phyloP scores from a whole-genome alignment of 352 stramenopile species.

The Pythium guiyangense region DNA sequence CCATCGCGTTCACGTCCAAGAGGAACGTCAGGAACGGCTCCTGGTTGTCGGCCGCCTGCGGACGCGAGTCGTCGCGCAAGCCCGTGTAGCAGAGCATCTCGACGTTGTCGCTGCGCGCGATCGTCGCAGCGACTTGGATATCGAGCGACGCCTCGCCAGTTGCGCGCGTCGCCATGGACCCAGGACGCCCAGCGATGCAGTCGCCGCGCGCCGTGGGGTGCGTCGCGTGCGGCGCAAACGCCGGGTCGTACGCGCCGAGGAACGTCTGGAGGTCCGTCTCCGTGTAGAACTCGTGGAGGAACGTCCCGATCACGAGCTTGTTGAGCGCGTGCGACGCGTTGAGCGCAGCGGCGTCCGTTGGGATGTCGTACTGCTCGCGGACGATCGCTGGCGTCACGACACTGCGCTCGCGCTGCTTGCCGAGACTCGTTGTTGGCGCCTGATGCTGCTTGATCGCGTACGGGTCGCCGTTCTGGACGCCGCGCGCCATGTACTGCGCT shows the following conservation, averaged over 20 bases:
- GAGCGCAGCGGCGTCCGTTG: conserved; percentile 11
- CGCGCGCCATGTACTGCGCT: conserved; percentile 34
- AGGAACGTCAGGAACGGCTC: conserved; percentile 76
- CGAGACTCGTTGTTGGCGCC: not conserved
- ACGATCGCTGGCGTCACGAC: conserved; percentile 39
- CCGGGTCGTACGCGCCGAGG: conserved; percentile 23
- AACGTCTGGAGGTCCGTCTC: conserved; percentile 51
- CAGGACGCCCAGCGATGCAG: conserved; percentile 22
- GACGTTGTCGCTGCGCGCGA: conserved; percentile 41
- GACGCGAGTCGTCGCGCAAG: conserved; percentile 35
- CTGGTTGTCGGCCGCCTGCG: conserved; percentile 65
- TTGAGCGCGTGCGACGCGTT: conserved; percentile 24
- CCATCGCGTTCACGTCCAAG: conserved; percentile 64
- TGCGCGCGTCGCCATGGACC: conserved; percentile 7
- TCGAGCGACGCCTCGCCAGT: conserved; percentile 75
- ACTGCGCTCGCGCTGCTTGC: no score
- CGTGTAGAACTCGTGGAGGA: conserved; percentile 67
- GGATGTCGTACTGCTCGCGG: conserved; percentile 58
- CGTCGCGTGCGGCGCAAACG: conserved; percentile 3
- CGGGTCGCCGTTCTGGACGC: conserved; percentile 29
- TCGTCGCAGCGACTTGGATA: conserved; percentile 43
- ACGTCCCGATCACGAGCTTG: conserved; percentile 60
- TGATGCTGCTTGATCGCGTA: conserved; percentile 24
- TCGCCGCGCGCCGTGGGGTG: conserved; percentile 32
- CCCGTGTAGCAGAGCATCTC: conserved; percentile 64